These are phyloP conservation scores for Termitomyces sp. DNA, from an alignment of 768 basidiomycete genomes.

Conservation along the genomic window DNA sequence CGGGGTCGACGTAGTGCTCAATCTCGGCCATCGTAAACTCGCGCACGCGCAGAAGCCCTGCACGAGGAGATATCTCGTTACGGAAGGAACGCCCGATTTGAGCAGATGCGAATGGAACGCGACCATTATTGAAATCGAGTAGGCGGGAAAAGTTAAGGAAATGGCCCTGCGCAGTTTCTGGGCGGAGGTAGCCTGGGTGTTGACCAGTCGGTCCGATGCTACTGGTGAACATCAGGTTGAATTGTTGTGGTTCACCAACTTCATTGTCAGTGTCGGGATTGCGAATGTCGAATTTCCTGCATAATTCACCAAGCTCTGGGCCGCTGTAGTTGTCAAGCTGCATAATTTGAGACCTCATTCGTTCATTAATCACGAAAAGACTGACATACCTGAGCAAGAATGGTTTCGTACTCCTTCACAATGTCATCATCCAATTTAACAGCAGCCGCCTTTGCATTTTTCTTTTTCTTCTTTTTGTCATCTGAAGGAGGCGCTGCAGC, in stretches of 20 bases:
- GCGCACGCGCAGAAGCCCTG: slow-evolving; percentile 92
- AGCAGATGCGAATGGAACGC: slow-evolving; percentile 94
- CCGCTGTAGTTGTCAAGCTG: slow-evolving; percentile 95
- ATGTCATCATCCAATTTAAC: slow-evolving; percentile 70
- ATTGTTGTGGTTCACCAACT: slow-evolving; percentile 87
- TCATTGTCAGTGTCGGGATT: slow-evolving; percentile 94
- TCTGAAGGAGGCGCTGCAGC: slow-evolving; percentile 55
- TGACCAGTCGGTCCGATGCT: slow-evolving; percentile 98
- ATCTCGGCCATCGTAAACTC: slow-evolving; percentile 99
- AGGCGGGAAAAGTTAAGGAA: slow-evolving; percentile 97
- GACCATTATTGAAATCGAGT: slow-evolving; percentile 97
- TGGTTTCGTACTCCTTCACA: slow-evolving; percentile 71
- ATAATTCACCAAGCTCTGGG: slow-evolving; percentile 81
- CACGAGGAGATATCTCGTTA: slow-evolving; percentile 97
- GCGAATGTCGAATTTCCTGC: slow-evolving; percentile 69
- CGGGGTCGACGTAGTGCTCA: slow-evolving; percentile 97
- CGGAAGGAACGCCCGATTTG: slow-evolving; percentile 96
- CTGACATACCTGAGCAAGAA: slow-evolving; percentile 78
- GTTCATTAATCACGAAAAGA: background rate
- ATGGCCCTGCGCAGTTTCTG: slow-evolving; percentile 97
- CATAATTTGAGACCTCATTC: background rate
- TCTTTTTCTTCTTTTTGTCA: slow-evolving; percentile 77
- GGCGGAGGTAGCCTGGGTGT: slow-evolving; percentile 92
- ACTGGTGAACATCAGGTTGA: slow-evolving; percentile 98
- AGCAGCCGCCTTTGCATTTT: slow-evolving; percentile 58